Evolutionary conservation across 148 eudicot genomes (phyloP).

Genomic region (Chenopodium formosanum): DNA sequence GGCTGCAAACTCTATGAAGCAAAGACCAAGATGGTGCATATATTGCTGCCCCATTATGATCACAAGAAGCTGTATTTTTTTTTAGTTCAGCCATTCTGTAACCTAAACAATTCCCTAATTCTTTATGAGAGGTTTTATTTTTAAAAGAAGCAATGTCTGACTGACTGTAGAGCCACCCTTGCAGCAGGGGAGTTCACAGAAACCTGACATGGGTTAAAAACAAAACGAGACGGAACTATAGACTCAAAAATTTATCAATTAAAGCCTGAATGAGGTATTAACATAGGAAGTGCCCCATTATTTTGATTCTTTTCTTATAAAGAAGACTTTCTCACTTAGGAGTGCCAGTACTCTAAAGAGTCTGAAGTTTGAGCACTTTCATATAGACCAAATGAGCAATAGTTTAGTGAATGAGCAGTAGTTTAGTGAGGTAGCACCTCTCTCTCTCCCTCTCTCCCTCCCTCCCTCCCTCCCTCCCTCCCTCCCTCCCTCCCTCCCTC

Average conservation of each 20-base stretch:
- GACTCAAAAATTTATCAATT: neutral
- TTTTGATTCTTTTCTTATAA: no score
- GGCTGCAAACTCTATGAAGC: no score
- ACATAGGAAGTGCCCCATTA: neutral
- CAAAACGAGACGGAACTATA: neutral
- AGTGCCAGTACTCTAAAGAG: no score
- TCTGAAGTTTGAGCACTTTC: no score
- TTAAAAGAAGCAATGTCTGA: neutral
- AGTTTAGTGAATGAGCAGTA: no score
- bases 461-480: no score
- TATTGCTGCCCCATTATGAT: neutral
- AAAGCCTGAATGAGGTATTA: neutral
- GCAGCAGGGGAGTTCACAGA: neutral
- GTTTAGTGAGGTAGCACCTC: no score
- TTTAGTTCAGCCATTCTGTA: neutral
- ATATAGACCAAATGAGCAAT: no score
- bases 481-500: no score
- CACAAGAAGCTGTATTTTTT: neutral
- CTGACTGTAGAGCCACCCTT: neutral
- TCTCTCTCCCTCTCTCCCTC: no score
- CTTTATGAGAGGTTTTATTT: neutral
- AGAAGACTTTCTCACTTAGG: neutral
- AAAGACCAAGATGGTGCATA: no score
- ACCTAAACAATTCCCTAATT: neutral
- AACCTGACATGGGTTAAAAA: neutral